Conservation (phyloP, 31 red algal species). For the Bonnemaisonia californica region DNA sequence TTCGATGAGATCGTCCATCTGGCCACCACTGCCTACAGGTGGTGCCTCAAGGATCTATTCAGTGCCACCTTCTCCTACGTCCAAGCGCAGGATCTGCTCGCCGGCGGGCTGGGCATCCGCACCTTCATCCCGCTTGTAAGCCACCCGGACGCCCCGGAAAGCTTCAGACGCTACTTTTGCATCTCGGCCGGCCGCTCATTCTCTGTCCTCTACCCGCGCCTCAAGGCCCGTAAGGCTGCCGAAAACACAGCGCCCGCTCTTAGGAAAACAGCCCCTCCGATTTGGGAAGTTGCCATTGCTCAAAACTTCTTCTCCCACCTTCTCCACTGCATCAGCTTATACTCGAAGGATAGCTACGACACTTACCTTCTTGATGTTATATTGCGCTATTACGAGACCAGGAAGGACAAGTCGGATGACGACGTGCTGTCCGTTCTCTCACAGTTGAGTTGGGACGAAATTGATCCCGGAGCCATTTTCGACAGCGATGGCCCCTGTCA, state of each 20-base stretch:
- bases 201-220: constrained; percentile 53
- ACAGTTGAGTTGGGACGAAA: constrained; percentile 70
- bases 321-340: constrained; percentile 52
- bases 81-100: constrained; percentile 61
- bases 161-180: constrained; percentile 69
- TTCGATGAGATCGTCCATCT: constrained; percentile 63
- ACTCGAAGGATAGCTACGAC: constrained; percentile 42
- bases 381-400: constrained; percentile 46
- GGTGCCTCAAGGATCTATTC: constrained; percentile 59
- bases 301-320: constrained; percentile 64
- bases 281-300: constrained; percentile 49
- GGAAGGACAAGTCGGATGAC: constrained; percentile 9
- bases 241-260: constrained; percentile 1
- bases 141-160: constrained; percentile 54
- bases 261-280: constrained; percentile 1
- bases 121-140: constrained; percentile 67
- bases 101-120: constrained; percentile 60
- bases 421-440: constrained; percentile 44
- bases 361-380: constrained; percentile 55
- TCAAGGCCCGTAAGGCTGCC: constrained; percentile 34
- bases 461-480: constrained; percentile 36
- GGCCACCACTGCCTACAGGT: constrained; percentile 54
- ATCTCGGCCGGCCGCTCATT: constrained; percentile 66
- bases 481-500: constrained; percentile 26
- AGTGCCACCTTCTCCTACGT: constrained; percentile 70